Base-by-base conservation (phyloP, 352 stramenopile species). In the Albugo candida region DNA sequence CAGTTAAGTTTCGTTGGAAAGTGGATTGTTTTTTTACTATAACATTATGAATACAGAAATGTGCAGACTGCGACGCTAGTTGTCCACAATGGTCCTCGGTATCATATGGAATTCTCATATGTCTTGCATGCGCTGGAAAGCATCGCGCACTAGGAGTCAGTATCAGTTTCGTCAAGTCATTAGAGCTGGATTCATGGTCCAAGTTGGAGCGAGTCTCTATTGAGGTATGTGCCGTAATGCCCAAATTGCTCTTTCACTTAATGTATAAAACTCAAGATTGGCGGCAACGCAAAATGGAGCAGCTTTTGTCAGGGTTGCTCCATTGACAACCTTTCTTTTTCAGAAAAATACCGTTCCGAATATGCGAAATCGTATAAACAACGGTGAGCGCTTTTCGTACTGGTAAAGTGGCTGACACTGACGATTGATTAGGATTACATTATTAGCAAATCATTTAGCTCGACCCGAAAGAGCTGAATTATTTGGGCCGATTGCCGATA, bases 71-170 rank as follows among this genome's bases (percentile, higher is more conserved):
- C 62, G 82, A 85, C 56, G 56, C 67, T 14, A 52, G 83, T 16
- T 87, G 64, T 60, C 75, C 78, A 41, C 71, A 92, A 44, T 92
- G 78, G 78, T 69, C 78, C 11, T 72, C 64, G 19, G 78, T 92
- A 24, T 87, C 73, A 1, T 87, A 85, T 48, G 78, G 78, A n/a
- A 57, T 88, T 42, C 57, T 92, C 38, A 59, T 92, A 24, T 92
- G 78, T 47, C 54, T 92, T 36, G 49, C 41, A 13, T 92, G 78
- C 49, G 75, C 78, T 1, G 78, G 78, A 11, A 71, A 69, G 47
- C 78, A 92, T 59, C 73, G 78, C 20, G 71, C 78, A 13, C 52
- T 92, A n/a, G 78, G 78, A 3, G 78, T 92, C 8, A 61, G 64
- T 41, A 70, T 71, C 47, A 88, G 73, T 58, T 83, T 88, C 51